Conservation (phyloP, 768 basidiomycete species). For the Boletus barrowsii region DNA sequence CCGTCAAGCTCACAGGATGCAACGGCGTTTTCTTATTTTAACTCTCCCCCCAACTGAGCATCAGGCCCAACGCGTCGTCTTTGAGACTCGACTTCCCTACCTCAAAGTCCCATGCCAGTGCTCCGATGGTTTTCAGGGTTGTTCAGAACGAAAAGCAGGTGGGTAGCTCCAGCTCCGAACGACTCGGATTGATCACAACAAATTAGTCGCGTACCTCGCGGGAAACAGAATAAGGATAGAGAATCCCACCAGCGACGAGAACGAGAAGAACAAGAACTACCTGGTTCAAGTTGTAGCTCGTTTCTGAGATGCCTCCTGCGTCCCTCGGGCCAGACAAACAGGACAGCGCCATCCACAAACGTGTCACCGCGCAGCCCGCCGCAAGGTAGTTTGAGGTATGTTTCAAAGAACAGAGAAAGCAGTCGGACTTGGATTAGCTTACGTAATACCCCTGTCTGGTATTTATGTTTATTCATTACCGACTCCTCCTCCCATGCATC, state of each 20-base stretch:
- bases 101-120: not conserved
- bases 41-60: too few relatives aligned
- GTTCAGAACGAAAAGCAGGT: not conserved
- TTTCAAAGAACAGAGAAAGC: not conserved
- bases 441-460: too few relatives aligned
- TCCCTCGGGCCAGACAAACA: not conserved
- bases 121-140: not conserved
- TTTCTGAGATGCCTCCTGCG: not conserved
- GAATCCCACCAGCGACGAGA: not conserved
- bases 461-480: too few relatives aligned
- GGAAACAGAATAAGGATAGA: not conserved
- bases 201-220: slow-evolving; percentile 4
- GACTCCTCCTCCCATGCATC: too few relatives aligned
- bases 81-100: not conserved
- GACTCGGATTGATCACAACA: not conserved
- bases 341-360: too few relatives aligned
- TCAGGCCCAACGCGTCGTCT: too few relatives aligned
- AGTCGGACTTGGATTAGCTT: too few relatives aligned
- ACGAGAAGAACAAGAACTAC: not conserved
- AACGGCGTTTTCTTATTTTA: too few relatives aligned
- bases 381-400: not conserved
- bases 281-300: not conserved
- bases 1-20: too few relatives aligned
- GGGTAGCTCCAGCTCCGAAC: not conserved
- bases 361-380: too few relatives aligned